A percentile compares a stretch with the other conserved stretches of the same genome.
phyloP scores from a whole-genome alignment of 208 protist species.

The Acanthamoeba pearcei region DNA sequence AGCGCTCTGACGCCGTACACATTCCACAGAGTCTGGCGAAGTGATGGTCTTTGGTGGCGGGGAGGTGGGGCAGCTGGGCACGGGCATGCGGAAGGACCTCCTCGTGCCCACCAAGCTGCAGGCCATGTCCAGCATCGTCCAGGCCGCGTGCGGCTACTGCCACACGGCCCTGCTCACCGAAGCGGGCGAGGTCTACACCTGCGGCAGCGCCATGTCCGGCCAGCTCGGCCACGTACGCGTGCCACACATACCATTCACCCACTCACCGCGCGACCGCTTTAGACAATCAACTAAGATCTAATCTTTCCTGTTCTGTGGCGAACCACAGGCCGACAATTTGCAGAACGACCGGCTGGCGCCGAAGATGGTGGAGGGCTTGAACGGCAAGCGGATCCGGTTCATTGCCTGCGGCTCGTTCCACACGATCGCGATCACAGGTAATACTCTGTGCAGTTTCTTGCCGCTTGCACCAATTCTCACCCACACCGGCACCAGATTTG shows the following conservation, averaged over 20 bases:
- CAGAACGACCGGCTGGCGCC: slow-evolving; percentile 16
- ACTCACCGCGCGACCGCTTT: too few species aligned
- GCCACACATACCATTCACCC: not conserved
- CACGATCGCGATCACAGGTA: slow-evolving; percentile 39
- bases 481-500: not conserved
- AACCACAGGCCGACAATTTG: slow-evolving; percentile 10
- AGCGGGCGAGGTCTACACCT: slow-evolving; percentile 41
- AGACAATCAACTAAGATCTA: too few species aligned
- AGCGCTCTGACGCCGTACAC: too few species aligned
- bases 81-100: slow-evolving; percentile 39
- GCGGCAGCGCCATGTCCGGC: slow-evolving; percentile 41
- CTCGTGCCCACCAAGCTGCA: slow-evolving; percentile 46
- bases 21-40: slow-evolving; percentile 3
- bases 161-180: slow-evolving; percentile 58
- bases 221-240: slow-evolving; percentile 25
- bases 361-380: slow-evolving; percentile 37
- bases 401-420: slow-evolving; percentile 59
- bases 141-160: slow-evolving; percentile 11
- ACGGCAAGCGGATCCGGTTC: slow-evolving; percentile 42
- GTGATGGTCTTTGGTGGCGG: slow-evolving; percentile 41
- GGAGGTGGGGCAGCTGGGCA: slow-evolving; percentile 18
- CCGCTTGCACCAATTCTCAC: not conserved
- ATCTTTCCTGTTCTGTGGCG: too few species aligned
- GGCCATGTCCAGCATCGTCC: slow-evolving; percentile 13
- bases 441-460: not conserved